A percentile compares a stretch with the other conserved stretches of the same genome.
phyloP scores from a whole-genome alignment of 139 green algal species.

The Chlorella sp. region DNA sequence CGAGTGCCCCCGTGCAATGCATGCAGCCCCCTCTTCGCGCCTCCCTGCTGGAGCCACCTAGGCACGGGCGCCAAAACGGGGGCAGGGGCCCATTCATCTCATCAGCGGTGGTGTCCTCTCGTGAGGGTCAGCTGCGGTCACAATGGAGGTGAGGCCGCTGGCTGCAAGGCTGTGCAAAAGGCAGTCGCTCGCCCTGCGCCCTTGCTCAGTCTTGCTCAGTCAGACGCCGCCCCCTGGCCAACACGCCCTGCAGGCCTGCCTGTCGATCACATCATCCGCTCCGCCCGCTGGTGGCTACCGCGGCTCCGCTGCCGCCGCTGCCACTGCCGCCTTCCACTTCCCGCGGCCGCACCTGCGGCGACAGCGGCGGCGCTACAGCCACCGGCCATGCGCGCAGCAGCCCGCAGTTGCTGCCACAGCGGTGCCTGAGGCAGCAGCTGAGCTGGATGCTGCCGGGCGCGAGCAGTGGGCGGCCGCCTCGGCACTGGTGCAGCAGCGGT shows the following conservation, averaged over 20 bases:
- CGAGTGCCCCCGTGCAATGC: too few species aligned
- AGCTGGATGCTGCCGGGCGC: background rate
- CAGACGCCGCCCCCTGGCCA: background rate
- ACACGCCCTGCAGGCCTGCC: background rate
- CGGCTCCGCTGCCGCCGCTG: background rate
- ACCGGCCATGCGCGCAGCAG: background rate
- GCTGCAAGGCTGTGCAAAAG: too few species aligned
- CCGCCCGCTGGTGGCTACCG: background rate
- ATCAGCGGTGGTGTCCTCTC: too few species aligned
- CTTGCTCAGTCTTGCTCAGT: too few species aligned
- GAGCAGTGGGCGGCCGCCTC: conserved; percentile 4
- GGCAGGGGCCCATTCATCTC: too few species aligned
- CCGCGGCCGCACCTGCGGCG: background rate
- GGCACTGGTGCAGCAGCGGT: conserved; percentile 10
- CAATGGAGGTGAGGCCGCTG: too few species aligned
- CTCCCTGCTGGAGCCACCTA: too few species aligned
- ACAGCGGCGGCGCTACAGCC: background rate
- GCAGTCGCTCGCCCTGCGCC: too few species aligned
- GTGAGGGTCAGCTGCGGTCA: too few species aligned
- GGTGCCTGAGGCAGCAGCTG: background rate
- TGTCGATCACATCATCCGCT: too few species aligned
- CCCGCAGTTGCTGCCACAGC: background rate
- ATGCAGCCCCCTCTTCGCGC: too few species aligned
- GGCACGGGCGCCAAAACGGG: too few species aligned
- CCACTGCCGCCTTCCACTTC: background rate